Base-by-base conservation (phyloP, 2,329 filamentous ascomycete genomes). In the Thermothelomyces thermophilus region DNA sequence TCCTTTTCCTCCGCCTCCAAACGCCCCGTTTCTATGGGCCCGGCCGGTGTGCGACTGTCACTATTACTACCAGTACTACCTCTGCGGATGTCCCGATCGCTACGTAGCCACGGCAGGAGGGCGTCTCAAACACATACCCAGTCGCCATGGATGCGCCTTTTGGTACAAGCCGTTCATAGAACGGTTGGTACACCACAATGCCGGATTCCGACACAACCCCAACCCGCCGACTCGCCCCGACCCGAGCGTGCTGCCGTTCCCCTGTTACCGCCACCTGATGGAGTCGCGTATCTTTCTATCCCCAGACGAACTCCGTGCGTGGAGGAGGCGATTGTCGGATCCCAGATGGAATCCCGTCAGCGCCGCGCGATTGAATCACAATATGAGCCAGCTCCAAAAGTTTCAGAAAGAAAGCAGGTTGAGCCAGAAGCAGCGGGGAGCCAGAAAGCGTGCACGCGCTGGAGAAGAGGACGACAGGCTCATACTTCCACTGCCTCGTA, bases 61-160 rank as follows among this genome's bases (percentile, higher is more conserved):
- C 19, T 48, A 37, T 20, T 52, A 42, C 35, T 44, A 40, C 39
- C 54, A 56, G 11, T 54, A 30, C 33, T 52, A 54, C 46, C 37
- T 46, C 35, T 57, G 55, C 48, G 52, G 52, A 31, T 57, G 55
- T 42, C 52, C 46, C 11, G 55, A 55, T 46, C 40, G 2, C 3
- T 14, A 14, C 24, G 7, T 10, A 5, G 16, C 35, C 13, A 24
- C 14, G 5, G 22, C 7, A 10, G 28, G n/a, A 10, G 40, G 9
- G 40, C 22, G 6, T 24, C 41, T 14, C 37, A 11, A n/a, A 13
- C 44, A 49, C 41, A 10, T 43, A 2, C 52, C 44, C 10, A 37
- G 41, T 13, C 16, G 47, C 40, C 16, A 24, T 8, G 13, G 33
- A 3, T 56, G 54, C 44, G 8, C 24, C 5, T 13, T 49, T 8